Conservation (phyloP, 108 stramenopile species). For the Cylindrotheca fusiformis region DNA sequence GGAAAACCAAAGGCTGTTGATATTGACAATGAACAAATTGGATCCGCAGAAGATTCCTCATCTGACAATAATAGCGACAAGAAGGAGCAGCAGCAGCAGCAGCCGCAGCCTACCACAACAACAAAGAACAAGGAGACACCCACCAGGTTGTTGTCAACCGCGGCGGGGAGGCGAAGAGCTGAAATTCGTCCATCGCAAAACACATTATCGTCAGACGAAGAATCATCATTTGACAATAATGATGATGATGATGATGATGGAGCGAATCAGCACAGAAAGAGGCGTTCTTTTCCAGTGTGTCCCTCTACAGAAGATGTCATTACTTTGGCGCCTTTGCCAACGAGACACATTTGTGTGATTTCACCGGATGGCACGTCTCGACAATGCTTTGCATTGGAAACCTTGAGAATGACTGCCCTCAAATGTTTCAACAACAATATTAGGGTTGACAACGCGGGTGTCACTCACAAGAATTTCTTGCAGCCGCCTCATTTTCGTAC, state of each 20-base stretch:
- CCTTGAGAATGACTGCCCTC: slow-evolving; percentile 69
- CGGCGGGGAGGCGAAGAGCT: background rate
- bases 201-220: background rate
- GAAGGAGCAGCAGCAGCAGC: background rate
- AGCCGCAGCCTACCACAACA: too few relatives aligned
- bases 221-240: too few relatives aligned
- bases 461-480: slow-evolving; percentile 41
- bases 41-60: slow-evolving; percentile 17
- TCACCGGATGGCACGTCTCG: slow-evolving; percentile 56
- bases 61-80: slow-evolving; percentile 10
- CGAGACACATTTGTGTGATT: slow-evolving; percentile 67
- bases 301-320: slow-evolving; percentile 62
- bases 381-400: slow-evolving; percentile 80
- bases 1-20: slow-evolving; percentile 13
- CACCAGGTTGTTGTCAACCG: too few relatives aligned
- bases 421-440: slow-evolving; percentile 21
- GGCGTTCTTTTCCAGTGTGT: slow-evolving; percentile 22
- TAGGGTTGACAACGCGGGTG: slow-evolving; percentile 22
- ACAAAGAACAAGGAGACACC: too few relatives aligned
- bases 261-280: slow-evolving; percentile 1
- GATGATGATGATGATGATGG: slow-evolving; percentile 4
- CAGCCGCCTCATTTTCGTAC: slow-evolving; percentile 86
- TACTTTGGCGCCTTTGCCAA: slow-evolving; percentile 55
- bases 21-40: slow-evolving; percentile 38
- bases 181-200: slow-evolving; percentile 26